Percentiles rank a stretch among this genome's conserved stretches.
Evolutionary conservation across 805 yeast genomes (phyloP).

Genomic region (Sugiyamaella chiloensis): DNA sequence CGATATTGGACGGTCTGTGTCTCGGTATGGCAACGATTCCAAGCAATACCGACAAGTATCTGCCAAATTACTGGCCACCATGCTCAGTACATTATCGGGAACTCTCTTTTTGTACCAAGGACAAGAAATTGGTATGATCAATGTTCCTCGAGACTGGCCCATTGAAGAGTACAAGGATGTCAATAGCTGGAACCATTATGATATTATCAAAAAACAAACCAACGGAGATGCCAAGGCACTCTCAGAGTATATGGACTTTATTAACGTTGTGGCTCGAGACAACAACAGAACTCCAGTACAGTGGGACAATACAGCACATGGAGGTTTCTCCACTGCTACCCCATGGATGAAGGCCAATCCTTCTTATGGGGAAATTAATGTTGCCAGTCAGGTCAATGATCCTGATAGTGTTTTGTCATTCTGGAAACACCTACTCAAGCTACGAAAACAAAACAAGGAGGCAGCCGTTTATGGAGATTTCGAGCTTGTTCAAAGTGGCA

Average conservation of each 20-base stretch:
- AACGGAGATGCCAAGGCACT: constrained; percentile 7
- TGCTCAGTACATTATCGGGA: constrained; percentile 49
- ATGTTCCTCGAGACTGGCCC: constrained; percentile 42
- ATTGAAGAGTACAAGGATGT: constrained; percentile 51
- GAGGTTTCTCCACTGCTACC: constrained; percentile 44
- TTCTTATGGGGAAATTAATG: constrained; percentile 46
- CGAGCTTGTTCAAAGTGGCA: constrained; percentile 43
- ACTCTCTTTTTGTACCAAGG: constrained; percentile 58
- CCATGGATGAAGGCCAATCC: constrained; percentile 58
- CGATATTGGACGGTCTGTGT: constrained; percentile 53
- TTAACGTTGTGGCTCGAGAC: constrained; percentile 43
- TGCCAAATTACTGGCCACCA: constrained; percentile 48
- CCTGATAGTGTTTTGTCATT: constrained; percentile 45
- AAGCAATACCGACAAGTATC: constrained; percentile 36
- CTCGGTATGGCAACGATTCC: constrained; percentile 45
- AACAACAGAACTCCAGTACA: constrained; percentile 57
- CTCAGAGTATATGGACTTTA: constrained; percentile 11
- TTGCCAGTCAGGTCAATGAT: constrained; percentile 43
- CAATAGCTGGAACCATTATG: constrained; percentile 33
- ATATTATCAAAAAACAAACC: constrained; percentile 6
- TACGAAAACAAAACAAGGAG: constrained; percentile 46
- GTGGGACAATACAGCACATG: constrained; percentile 45
- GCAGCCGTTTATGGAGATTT: constrained; percentile 45
- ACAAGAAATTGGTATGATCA: constrained; percentile 57
- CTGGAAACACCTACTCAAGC: constrained; percentile 42